Percentiles rank a stretch among this genome's conserved stretches.
These are phyloP conservation scores for Vickermania spadyakhi DNA, from an alignment of 208 protist species.

Conservation along the genomic window DNA sequence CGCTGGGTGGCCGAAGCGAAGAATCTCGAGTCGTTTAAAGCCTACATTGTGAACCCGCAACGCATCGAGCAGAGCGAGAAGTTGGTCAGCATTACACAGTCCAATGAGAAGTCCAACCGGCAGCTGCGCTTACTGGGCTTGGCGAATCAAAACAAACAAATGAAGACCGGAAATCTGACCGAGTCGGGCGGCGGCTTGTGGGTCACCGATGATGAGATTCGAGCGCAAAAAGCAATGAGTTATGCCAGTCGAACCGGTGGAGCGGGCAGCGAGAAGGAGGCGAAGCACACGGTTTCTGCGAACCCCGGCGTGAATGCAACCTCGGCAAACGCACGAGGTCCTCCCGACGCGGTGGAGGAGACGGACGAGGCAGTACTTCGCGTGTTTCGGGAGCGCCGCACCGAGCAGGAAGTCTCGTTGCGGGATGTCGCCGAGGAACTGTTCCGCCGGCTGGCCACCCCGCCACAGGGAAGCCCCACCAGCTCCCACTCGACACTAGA, in stretches of 20 bases:
- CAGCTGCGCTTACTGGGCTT: slow-evolving; percentile 43
- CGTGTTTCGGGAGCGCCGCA: slow-evolving; percentile 9
- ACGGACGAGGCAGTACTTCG: slow-evolving; percentile 15
- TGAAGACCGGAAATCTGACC: slow-evolving; percentile 47
- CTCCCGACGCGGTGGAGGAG: slow-evolving; percentile 5
- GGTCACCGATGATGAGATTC: slow-evolving; percentile 52
- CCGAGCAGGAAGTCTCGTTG: slow-evolving; percentile 16
- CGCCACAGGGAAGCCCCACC: no score
- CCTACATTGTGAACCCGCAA: slow-evolving; percentile 44
- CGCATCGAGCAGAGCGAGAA: slow-evolving; percentile 50
- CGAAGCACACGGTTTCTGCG: background rate
- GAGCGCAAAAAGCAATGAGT: slow-evolving; percentile 32
- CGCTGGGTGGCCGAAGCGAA: slow-evolving; percentile 26
- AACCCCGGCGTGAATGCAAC: slow-evolving; percentile 2
- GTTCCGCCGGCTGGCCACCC: slow-evolving; percentile 1
- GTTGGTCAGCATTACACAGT: slow-evolving; percentile 43
- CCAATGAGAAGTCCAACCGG: slow-evolving; percentile 44
- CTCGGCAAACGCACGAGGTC: background rate
- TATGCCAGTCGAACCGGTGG: slow-evolving; percentile 24
- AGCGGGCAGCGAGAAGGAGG: background rate
- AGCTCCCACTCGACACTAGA: background rate
- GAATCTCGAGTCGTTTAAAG: slow-evolving; percentile 35
- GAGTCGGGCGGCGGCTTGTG: slow-evolving; percentile 52
- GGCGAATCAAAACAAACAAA: slow-evolving; percentile 42
- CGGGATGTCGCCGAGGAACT: slow-evolving; percentile 24